Evolutionary conservation across 2,329 filamentous ascomycete genomes (phyloP), one percentile per base, ranked within the genome.

Genomic region (Metarhizium album): DNA sequence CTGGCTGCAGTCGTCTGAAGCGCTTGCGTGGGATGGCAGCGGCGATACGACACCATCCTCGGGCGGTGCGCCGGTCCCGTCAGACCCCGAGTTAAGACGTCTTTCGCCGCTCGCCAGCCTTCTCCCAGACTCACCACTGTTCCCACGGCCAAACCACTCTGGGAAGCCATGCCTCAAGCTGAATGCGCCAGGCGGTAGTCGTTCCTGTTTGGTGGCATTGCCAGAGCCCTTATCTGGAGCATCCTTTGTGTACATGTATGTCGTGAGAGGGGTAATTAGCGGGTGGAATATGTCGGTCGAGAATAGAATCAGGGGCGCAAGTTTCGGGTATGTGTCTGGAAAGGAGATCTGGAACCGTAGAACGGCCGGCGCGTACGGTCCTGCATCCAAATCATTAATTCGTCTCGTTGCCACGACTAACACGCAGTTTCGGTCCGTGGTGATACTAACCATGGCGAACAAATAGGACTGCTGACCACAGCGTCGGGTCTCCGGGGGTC

Each of bases 201-300:
- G 76, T 63, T 94, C 87, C 33, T 88, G 83, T 59, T 95, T 89
- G 2, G 83, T 85, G 8, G 89, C 87, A 64, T 87, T 91, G 54
- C 90, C 84, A 0, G 87, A 88, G 46, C 87, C 87, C 51, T 79
- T 78, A 54, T 83, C 83, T 54, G 86, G 80, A 35, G 86, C 81
- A 52, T 86, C 84, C 54, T 87, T 90, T 42, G 88, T 86, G 71
- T 95, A 94, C 63, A 88, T 93, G 69, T 95, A 94, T 3, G 89
- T 95, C n/a, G 90, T 95, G 54, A 94, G 76, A 37, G 93, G 90
- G 7, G 90, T 90, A 58, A 97, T 84, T 42, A 98, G 76, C 18
- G 91, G 91, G 65, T 98, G 91, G 67, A 97, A 98, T 58, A 97
- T 85, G 64, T 97, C 91, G 58, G 88, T 94, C 45, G 82, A 80